Evolutionary conservation across 2,329 filamentous ascomycete genomes (phyloP), one percentile per base, ranked within the genome.

Genomic region (Orbilia ellipsospora): DNA sequence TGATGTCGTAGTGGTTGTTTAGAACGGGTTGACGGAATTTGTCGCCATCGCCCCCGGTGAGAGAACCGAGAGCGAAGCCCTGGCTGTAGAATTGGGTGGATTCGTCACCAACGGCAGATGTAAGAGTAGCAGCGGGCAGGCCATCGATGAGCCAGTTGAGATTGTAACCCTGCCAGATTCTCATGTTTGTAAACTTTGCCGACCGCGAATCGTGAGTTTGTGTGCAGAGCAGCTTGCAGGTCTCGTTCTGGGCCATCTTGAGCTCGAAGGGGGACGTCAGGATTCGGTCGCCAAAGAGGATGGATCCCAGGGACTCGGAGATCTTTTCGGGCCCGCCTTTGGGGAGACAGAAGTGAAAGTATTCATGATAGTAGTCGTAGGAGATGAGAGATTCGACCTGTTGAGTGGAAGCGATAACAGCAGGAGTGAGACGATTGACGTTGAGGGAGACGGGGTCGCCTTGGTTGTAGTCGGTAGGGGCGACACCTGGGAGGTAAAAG

Each of bases 61-160:
- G 82, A 62, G 83, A 81, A 18, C 93, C 93, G 63, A 98, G 86
- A 65, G 92, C 86, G 83, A 99, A 99, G 0, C 95, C 95, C 12
- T 94, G 93, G 81, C 90, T 96, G 83, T 97, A 96, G 81, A 96
- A 97, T 57, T 90, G 88, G 13, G 90, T 90, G 40, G 90, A 87
- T 1, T 92, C 93, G 57, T 90, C 87, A 76, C 93, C 90, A 80
- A 91, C 85, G 42, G 68, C 64, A 3, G 65, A 62, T n/a, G 65
- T 72, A 1, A 72, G 56, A 82, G 97, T 93, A 23, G 93, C 95
- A 1, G 93, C 95, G 0, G 95, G 95, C 62, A 99, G 85, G 1
- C 95, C 94, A 82, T 99, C 95, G 45, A 99, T 90, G 62, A 99
- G 86, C 93, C 94, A 97, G 82, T 98, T 97, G 80, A 98, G 84